Base-by-base conservation (phyloP, 805 yeast genomes). In the Yamadazyma phyllophila region DNA sequence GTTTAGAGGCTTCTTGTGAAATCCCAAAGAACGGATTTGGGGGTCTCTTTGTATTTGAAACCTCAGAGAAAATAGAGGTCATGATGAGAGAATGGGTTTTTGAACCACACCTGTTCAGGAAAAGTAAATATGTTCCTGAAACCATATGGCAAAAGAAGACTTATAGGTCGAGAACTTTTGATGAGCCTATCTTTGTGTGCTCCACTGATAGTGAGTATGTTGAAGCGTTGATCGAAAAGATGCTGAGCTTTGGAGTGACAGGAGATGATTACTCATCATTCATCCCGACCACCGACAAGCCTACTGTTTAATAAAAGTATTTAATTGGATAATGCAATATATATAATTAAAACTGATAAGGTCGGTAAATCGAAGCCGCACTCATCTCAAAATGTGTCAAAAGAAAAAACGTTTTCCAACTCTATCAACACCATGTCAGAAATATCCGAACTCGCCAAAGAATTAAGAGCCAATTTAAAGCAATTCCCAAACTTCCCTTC, bases 401-500 rank as follows among this genome's bases (percentile, higher is more conserved):
- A 26, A 14, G 32, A 31, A 34, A 41, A 41, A 33, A 34, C 39
- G 44, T 41, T 41, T 41, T 34, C 15, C 44, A 33, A 13, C 20
- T 31, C 3, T n/a, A 30, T n/a, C 16, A 36, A 24, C 17, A 27
- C 4, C 10, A 44, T 44, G 46, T 32, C 46, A 13, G 31, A 38
- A 16, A 62, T 71, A 45, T 52, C 53, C 39, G 61, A 55, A 41
- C 54, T 70, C 39, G 71, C 76, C 50, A 52, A 48, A 29, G 76
- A 71, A 49, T 62, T 72, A 51, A 68, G 60, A 47, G 61, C 61
- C 13, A 56, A 60, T 48, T 62, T 72, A 46, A 70, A 58, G 51
- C 96, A 88, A 65, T 92, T 87, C 76, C 96, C 92, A 53, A 89
- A 94, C 73, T 94, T 94, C 75, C 99, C 99, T 34, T 64, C 80